These are phyloP conservation scores for Plasmodium fragile DNA, from an alignment of 169 alveolate genomes.

Conservation along the genomic window DNA sequence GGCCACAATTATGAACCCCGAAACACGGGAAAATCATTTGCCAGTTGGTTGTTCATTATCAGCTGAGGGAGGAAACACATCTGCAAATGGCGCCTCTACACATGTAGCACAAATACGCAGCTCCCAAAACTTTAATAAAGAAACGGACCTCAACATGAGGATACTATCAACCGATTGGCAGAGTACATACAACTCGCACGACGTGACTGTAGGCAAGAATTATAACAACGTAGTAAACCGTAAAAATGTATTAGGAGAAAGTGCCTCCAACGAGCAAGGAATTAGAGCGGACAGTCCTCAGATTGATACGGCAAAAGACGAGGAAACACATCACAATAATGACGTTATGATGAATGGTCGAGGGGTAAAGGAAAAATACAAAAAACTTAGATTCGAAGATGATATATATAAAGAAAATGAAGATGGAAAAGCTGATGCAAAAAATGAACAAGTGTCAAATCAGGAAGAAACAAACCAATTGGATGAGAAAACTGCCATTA, in stretches of 20 bases:
- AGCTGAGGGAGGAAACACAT: background rate
- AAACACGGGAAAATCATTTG: background rate
- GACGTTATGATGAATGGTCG: background rate
- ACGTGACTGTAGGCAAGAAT: background rate
- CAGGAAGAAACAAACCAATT: background rate
- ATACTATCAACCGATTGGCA: background rate
- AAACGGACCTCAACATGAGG: background rate
- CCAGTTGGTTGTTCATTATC: background rate
- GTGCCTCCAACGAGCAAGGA: background rate
- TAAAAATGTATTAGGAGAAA: background rate
- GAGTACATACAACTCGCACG: background rate
- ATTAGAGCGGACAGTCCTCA: background rate
- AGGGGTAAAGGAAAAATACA: background rate
- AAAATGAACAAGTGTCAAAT: background rate
- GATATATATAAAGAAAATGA: background rate
- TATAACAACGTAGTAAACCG: background rate
- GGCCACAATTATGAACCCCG: background rate
- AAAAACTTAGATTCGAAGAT: background rate
- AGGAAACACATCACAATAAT: background rate
- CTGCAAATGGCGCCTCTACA: background rate
- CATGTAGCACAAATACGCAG: background rate
- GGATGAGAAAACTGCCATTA: slow-evolving; percentile 3
- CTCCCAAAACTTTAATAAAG: background rate
- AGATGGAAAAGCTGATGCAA: background rate
- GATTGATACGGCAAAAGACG: background rate